Evolutionary conservation across 2,329 filamentous ascomycete species (phyloP).

Genomic region (Beauveria australis): DNA sequence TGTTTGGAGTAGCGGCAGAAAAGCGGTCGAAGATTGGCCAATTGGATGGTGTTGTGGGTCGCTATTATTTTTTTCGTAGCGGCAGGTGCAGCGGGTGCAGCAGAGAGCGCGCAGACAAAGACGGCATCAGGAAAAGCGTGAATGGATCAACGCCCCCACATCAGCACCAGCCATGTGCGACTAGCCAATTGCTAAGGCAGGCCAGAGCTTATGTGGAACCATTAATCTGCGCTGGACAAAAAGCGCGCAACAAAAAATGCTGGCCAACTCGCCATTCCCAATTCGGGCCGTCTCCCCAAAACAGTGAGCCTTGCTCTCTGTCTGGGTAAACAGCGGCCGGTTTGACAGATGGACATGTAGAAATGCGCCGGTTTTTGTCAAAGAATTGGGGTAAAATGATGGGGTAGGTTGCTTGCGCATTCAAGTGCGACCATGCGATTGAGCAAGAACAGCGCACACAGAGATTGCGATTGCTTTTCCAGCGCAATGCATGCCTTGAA

Average conservation of each 20-base stretch:
- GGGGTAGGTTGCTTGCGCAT: not conserved
- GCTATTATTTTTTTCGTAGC: not conserved
- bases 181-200: conserved; percentile 20
- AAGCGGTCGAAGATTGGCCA: conserved; percentile 5
- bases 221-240: conserved; percentile 23
- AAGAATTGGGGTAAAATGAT: not conserved
- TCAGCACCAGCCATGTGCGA: conserved; percentile 17
- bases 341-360: not conserved
- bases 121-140: conserved; percentile 14
- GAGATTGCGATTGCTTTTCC: not conserved
- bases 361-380: not conserved
- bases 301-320: conserved; percentile 12
- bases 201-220: conserved; percentile 26
- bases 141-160: conserved; percentile 21
- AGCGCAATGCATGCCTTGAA: not conserved
- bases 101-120: not conserved
- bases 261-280: conserved; percentile 8
- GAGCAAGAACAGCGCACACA: not conserved
- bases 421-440: conserved; percentile 1
- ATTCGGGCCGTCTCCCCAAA: conserved; percentile 11
- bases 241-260: conserved; percentile 19
- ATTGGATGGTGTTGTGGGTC: conserved; percentile 1
- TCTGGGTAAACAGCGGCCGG: conserved; percentile 1
- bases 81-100: not conserved
- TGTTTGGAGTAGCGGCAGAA: not conserved